Conservation (phyloP, 139 green algal genomes). For the Chlorella sp. region DNA sequence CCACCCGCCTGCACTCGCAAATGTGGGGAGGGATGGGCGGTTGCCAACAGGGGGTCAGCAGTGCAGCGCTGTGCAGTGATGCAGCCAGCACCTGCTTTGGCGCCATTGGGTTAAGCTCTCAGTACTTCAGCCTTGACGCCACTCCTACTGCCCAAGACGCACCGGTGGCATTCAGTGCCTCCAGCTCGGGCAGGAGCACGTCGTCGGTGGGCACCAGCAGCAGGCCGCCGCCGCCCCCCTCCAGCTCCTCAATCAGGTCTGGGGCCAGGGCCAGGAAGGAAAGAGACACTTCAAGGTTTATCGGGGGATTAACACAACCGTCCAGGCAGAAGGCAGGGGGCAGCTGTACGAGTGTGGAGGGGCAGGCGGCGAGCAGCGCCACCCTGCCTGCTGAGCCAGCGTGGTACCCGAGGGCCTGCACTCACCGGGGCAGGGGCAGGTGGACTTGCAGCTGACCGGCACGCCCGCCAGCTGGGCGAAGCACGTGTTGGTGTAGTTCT, state of each 20-base stretch:
- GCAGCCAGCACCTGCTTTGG: too few species aligned
- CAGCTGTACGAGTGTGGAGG: too few species aligned
- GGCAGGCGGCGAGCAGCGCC: too few species aligned
- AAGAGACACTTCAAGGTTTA: too few species aligned
- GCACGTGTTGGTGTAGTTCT: not conserved
- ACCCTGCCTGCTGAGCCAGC: too few species aligned
- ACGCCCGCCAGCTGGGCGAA: not conserved
- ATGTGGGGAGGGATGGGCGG: too few species aligned
- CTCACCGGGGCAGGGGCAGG: constrained; percentile 37
- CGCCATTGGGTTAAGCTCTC: too few species aligned
- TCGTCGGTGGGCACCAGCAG: constrained; percentile 34
- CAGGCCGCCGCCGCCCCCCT: constrained; percentile 6
- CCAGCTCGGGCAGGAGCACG: not conserved
- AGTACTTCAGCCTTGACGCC: too few species aligned
- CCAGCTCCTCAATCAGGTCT: constrained; percentile 10
- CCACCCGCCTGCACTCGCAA: not conserved
- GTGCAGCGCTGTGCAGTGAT: too few species aligned
- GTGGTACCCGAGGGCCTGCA: not conserved
- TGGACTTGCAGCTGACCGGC: not conserved
- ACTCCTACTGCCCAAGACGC: not conserved
- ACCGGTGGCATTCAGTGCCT: not conserved
- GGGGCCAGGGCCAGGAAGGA: not conserved
- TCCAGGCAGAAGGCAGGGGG: too few species aligned
- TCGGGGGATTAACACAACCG: too few species aligned
- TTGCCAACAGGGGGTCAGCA: too few species aligned